Evolutionary conservation across 805 yeast genomes (phyloP), one percentile per base, ranked within the genome.

Genomic region (Clavispora vitiphila): DNA sequence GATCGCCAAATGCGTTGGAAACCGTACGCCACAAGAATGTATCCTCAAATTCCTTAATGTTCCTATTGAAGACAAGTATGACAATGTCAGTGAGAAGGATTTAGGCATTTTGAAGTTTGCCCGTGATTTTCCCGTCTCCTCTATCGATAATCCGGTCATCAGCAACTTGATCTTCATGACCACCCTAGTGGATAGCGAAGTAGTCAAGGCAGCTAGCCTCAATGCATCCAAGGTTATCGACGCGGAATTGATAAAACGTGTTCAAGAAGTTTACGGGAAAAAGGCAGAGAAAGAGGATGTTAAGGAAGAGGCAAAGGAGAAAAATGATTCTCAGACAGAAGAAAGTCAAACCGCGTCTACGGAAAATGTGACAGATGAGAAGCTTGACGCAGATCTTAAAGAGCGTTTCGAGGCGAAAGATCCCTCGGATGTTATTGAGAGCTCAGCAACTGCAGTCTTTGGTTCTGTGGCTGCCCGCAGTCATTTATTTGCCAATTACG

Each of bases 81-180:
- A 80, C 47, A 76, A 76, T 20, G 67, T 76, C 24, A 59, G 65
- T 26, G 71, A 76, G 26, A 60, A 84, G 15, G 90, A 93, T 0
- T 39, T 48, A 22, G 55, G 55, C 21, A 86, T 95, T 11, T 72
- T 90, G 49, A 85, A 82, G 57, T 88, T 77, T 60, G 82, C 91
- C 4, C 83, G 95, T 3, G 84, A 87, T 59, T 72, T 91, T 38
- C 96, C 98, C 11, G 83, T 86, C 38, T 78, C 87, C 27, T 77
- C 87, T 34, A 78, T 83, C 22, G 98, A 93, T 53, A 93, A 93
- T 61, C 99, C 99, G 2, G 89, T 93, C 3, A 74, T 93, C 68
- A 83, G 95, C 27, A 91, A 95, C n/a, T 75, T 93, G 48, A 83
- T 96, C 11, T 93, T 90, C 62, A 69, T 93, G 63, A 81, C 90